phyloP scores from a whole-genome alignment of 495 filamentous ascomycete genomes.

The Penicillium pancosmium region DNA sequence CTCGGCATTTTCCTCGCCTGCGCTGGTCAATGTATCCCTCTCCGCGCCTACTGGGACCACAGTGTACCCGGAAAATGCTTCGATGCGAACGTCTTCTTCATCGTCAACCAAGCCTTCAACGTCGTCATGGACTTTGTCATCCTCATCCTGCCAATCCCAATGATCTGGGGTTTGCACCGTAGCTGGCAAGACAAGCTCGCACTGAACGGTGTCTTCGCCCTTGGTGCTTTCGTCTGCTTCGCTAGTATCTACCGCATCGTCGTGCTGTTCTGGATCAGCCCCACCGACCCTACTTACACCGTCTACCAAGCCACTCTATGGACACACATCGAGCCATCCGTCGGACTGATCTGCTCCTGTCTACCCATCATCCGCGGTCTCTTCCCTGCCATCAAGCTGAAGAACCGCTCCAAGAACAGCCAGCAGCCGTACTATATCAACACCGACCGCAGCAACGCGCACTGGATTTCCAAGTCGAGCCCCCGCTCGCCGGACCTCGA shows the following conservation, averaged over 20 bases:
- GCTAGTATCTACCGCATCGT: constrained; percentile 56
- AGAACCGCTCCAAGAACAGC: constrained; percentile 26
- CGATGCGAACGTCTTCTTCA: constrained; percentile 39
- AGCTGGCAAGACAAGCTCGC: constrained; percentile 49
- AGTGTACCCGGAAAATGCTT: constrained; percentile 39
- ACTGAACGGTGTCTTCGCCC: constrained; percentile 48
- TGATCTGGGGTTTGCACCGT: constrained; percentile 50
- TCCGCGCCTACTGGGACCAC: constrained; percentile 46
- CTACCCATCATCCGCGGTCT: constrained; percentile 60
- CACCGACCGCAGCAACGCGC: constrained; percentile 32
- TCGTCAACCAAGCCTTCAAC: constrained; percentile 49
- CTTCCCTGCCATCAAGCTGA: constrained; percentile 42
- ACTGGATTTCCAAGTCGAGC: constrained; percentile 30
- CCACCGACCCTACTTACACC: constrained; percentile 46
- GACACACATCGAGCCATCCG: constrained; percentile 60
- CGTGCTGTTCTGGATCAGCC: constrained; percentile 57
- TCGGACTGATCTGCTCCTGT: constrained; percentile 59
- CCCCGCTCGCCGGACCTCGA: constrained; percentile 32
- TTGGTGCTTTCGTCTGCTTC: constrained; percentile 53
- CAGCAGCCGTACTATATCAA: constrained; percentile 32
- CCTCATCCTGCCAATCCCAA: constrained; percentile 41
- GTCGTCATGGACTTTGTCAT: constrained; percentile 49
- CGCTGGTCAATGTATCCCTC: constrained; percentile 45
- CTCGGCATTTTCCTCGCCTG: constrained; percentile 41
- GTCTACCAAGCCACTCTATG: constrained; percentile 57